Evolutionary conservation across 129 eudicot genomes (phyloP), one percentile per base, ranked within the genome.

Genomic region (Saussurea involucrata): DNA sequence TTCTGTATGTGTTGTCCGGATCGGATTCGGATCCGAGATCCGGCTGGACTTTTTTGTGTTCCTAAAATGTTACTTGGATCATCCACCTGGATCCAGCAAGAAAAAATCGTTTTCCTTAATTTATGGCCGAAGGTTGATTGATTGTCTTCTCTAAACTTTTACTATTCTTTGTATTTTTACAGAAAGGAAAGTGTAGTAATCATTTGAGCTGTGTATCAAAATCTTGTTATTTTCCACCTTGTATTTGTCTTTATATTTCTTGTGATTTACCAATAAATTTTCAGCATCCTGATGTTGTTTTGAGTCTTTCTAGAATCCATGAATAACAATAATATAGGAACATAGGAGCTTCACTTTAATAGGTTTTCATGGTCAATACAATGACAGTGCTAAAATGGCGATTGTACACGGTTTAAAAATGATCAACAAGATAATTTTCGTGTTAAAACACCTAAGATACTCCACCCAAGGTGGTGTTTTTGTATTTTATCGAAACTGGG

Each of bases 11-110:
- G n/a, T n/a, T 8, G 3, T 29, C 37, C 22, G 33, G 33, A 6
- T 34, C 46, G 32, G 69, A 71, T 71, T 66, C 9, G 73, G 78
- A 71, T 72, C 67, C 7, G 42, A 65, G 61, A 71, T 53, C 80
- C 21, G 76, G 32, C 21, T 36, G 44, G 46, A 76, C n/a, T 21
- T 33, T 68, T 8, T 0, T 24, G 27, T 17, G 63, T 65, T 63
- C 18, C 4, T 37, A 17, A 3, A 67, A 4, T 53, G 37, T 76
- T 7, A 28, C 4, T 77, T 68, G 3, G 42, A 63, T 25, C 63
- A 25, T 8, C 36, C 34, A 77, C 58, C 66, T 76, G 69, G 69
- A 77, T 68, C 28, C 25, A 63, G 28, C 32, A 13, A 32, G 0
- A 24, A 75, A 60, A 74, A 63, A 8, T 36, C 21, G 18, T 33